These are phyloP conservation scores for Apiosordaria backusii DNA, from an alignment of 495 filamentous ascomycete species.

Conservation along the genomic window DNA sequence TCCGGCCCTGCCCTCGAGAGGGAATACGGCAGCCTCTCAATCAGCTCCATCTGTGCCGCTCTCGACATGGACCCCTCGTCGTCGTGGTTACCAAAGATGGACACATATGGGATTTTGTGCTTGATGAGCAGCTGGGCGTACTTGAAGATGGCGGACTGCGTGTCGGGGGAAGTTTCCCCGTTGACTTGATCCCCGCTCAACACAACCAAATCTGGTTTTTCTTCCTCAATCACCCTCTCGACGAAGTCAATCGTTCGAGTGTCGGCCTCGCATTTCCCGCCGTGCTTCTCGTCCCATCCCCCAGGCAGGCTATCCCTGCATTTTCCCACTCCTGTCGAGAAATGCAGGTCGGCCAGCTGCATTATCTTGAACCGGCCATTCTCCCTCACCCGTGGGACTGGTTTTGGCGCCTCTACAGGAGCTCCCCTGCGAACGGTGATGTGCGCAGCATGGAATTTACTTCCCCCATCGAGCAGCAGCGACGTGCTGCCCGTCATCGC, in stretches of 20 bases:
- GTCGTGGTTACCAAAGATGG: constrained; percentile 97
- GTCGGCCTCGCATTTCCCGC: constrained; percentile 84
- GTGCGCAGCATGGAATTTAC: constrained; percentile 61
- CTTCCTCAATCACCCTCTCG: constrained; percentile 73
- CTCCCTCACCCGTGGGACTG: constrained; percentile 70
- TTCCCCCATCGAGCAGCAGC: constrained; percentile 60
- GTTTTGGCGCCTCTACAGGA: constrained; percentile 55
- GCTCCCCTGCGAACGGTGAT: constrained; percentile 73
- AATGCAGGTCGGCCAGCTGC: constrained; percentile 86
- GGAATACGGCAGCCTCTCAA: constrained; percentile 84
- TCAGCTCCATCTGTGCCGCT: constrained; percentile 72
- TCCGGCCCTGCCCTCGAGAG: constrained; percentile 77
- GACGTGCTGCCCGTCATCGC: constrained; percentile 61
- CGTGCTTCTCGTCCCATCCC: constrained; percentile 48
- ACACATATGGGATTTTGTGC: constrained; percentile 85
- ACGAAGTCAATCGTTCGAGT: constrained; percentile 89
- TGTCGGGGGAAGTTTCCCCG: constrained; percentile 85
- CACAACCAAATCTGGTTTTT: constrained; percentile 88
- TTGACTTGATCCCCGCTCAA: constrained; percentile 94
- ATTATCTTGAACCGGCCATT: constrained; percentile 97
- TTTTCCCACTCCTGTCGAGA: constrained; percentile 79
- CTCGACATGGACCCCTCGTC: constrained; percentile 83
- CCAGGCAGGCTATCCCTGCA: constrained; percentile 82
- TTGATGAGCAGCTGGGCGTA: constrained; percentile 81
- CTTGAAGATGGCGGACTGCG: constrained; percentile 93